These are phyloP conservation scores for Alternaria ethzedia DNA, from an alignment of 2,329 filamentous ascomycete species.

Conservation along the genomic window DNA sequence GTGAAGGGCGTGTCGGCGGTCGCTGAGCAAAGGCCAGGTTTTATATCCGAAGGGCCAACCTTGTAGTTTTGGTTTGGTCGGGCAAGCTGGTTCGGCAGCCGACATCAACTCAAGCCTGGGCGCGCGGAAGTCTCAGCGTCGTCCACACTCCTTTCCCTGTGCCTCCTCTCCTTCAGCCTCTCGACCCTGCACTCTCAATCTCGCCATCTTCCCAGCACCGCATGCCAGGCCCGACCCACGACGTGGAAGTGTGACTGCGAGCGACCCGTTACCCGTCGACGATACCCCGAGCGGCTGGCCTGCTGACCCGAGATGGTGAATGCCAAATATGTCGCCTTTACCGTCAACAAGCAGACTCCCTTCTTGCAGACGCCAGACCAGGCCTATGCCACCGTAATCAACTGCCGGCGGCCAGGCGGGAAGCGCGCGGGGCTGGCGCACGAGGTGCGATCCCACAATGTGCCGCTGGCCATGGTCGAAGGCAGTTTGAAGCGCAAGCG, in stretches of 20 bases:
- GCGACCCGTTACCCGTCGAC: constrained; percentile 15
- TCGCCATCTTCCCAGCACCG: constrained; percentile 4
- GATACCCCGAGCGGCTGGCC: constrained; percentile 37
- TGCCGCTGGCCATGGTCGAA: constrained; percentile 37
- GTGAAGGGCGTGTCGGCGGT: constrained; percentile 7
- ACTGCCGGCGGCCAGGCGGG: constrained; percentile 40
- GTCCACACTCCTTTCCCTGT: constrained; percentile 25
- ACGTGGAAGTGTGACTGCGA: constrained; percentile 20
- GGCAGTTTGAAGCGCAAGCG: constrained; percentile 38
- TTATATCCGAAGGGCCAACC: constrained; percentile 22
- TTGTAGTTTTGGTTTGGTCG: constrained; percentile 20
- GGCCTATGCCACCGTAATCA: constrained; percentile 44
- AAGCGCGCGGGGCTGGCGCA: constrained; percentile 31
- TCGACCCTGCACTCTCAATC: constrained; percentile 15
- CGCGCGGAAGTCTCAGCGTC: constrained; percentile 35
- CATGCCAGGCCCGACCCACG: constrained; percentile 18
- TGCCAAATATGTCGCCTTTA: constrained; percentile 47
- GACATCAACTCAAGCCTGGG: constrained; percentile 33
- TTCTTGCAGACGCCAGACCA: constrained; percentile 33
- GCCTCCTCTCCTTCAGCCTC: constrained; percentile 24
- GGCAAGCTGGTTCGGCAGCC: constrained; percentile 30
- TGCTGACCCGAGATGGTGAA: constrained; percentile 48
- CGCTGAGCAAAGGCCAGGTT: constrained; percentile 22
- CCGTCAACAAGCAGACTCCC: constrained; percentile 47
- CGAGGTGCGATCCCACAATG: constrained; percentile 39